A percentile compares a stretch with the other conserved stretches of the same genome.
phyloP scores from a whole-genome alignment of 2,329 filamentous ascomycete species.

The Bimuria novae-zelandiae region DNA sequence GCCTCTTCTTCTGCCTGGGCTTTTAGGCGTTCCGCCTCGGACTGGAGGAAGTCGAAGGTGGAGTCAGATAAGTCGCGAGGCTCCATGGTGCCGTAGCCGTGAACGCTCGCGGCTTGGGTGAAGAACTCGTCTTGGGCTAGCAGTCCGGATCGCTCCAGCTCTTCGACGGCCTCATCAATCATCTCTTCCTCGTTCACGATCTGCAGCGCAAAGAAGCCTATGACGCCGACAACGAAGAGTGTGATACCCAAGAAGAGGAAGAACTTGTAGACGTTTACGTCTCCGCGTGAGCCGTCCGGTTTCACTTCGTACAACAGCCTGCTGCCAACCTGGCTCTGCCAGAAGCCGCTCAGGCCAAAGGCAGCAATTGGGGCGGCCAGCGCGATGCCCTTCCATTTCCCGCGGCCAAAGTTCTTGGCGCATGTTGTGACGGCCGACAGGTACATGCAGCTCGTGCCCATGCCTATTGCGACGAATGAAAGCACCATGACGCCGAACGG shows the following conservation, averaged over 20 bases:
- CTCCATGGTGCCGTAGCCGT: constrained; percentile 67
- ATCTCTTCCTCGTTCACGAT: constrained; percentile 85
- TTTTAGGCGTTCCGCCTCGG: constrained; percentile 53
- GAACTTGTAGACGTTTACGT: constrained; percentile 78
- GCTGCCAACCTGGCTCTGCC: constrained; percentile 87
- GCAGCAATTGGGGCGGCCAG: constrained; percentile 88
- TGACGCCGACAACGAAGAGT: constrained; percentile 70
- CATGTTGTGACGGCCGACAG: constrained; percentile 89
- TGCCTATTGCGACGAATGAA: constrained; percentile 81
- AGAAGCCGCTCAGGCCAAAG: constrained; percentile 93
- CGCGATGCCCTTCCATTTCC: constrained; percentile 84
- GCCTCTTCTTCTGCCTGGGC: constrained; percentile 58
- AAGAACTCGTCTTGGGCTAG: constrained; percentile 78
- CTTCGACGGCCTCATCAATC: constrained; percentile 87
- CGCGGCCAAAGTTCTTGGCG: constrained; percentile 95
- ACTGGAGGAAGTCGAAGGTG: constrained; percentile 51
- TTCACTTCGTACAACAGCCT: constrained; percentile 72
- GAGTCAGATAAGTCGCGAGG: constrained; percentile 53
- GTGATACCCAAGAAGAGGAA: constrained; percentile 82
- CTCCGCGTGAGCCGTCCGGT: constrained; percentile 64
- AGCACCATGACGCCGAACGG: constrained; percentile 83
- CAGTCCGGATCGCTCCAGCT: constrained; percentile 86
- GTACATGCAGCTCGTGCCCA: constrained; percentile 87
- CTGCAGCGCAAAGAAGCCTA: constrained; percentile 74
- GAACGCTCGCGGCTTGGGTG: constrained; percentile 57